Evolutionary conservation across 352 stramenopile genomes (phyloP), one percentile per base, ranked within the genome.

Genomic region (Globisporangium polare): DNA sequence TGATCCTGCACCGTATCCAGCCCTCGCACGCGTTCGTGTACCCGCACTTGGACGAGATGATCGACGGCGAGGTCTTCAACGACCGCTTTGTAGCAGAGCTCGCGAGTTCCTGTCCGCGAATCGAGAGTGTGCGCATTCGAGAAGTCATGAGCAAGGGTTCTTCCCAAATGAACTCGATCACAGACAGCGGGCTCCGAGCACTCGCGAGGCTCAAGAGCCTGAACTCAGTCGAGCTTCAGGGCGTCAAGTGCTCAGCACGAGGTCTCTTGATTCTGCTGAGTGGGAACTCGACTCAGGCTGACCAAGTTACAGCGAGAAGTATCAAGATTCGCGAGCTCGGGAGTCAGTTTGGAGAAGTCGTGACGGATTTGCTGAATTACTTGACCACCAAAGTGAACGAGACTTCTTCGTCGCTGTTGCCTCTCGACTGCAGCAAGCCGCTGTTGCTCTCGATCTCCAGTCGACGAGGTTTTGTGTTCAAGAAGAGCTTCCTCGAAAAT

Each of bases 21-120:
- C 67, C 73, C 24, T 78, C 73, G 18, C 72, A 82, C 15, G 64
- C 71, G 17, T 57, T 81, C 7, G 73, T 84, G 42, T 84, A 84
- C 42, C 75, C 73, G n/a, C 75, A 84, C 43, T 63, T 84, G 37
- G 73, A 84, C 55, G 75, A 84, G 64, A 84, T 84, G 75, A 84
- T 84, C 24, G 75, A 80, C 27, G 63, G 73, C 0, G 65, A 72
- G 12, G 75, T 82, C 27, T 84, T 84, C 41, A 80, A 78, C 31
- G 73, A 84, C 50, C 63, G 69, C 0, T 84, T 84, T 27, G 51
- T 76, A 17, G 2, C 64, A 20, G 58, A 63, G 5, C 61, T 84
- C 12, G 57, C 58, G n/a, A 27, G 33, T 0, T 66, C 58, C 20
- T 81, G 75, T 15, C 63, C 49, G 4, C 41, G 46, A 1, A 63